Evolutionary conservation across 768 basidiomycete species (phyloP), one percentile per base, ranked within the genome.

Genomic region (Leccinellum luteum): DNA sequence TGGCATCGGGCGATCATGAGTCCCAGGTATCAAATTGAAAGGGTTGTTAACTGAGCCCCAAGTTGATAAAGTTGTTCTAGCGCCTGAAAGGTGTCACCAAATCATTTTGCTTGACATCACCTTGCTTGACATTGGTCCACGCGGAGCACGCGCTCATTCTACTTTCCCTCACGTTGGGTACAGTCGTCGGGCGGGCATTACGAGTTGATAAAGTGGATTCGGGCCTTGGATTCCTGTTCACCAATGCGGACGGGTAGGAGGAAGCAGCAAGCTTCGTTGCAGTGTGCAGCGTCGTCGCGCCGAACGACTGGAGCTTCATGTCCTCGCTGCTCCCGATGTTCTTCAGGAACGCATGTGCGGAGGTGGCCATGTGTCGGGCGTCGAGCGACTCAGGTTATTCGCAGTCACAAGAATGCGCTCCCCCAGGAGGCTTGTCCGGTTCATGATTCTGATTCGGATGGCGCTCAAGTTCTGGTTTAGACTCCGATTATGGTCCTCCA

Each of bases 221-320:
- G 77, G 1, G 83, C 81, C 60, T 83, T 83, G 28, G 83, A 82
- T 62, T 85, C 84, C 60, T 84, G 84, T 68, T 85, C 85, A 15
- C 75, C 74, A 28, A 85, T 72, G 6, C 78, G 76, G 12, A 79
- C 64, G 0, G 81, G 79, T 41, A 85, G 71, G 47, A 85, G 74
- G 62, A 81, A 80, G 7, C 76, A 74, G 54, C 78, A 81, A 1
- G 72, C 48, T 12, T 54, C 55, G 13, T 50, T 48, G 53, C 74
- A 72, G 59, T 67, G 58, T 17, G 59, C 55, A 6, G 51, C 27
- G 28, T 73, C n/a, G n/a, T n/a, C n/a, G n/a, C n/a, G n/a, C n/a
- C 66, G 45, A 70, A 56, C n/a, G 57, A 43, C 15, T 59, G 52
- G 3, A 32, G 43, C 0, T 52, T n/a, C 19, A 5, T n/a, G 34